Conservation (phyloP, 73 alveolate genomes). For the Tetrahymena borealis region DNA sequence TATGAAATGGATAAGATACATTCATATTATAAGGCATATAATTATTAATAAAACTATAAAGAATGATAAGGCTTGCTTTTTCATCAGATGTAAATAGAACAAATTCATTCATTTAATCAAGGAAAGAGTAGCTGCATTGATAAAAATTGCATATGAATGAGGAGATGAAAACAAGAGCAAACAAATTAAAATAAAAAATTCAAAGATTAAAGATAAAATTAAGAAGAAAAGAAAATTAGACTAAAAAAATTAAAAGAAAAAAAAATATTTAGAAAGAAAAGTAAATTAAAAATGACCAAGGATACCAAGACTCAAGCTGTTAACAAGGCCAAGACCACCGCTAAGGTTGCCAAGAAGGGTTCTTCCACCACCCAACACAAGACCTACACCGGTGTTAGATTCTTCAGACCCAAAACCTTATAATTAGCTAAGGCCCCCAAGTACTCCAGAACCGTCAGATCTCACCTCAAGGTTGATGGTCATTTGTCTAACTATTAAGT, state of each 20-base stretch:
- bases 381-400: constrained; percentile 3
- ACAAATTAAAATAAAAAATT: not conserved
- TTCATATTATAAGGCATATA: no score
- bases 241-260: not conserved
- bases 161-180: constrained; percentile 1
- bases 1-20: no score
- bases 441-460: constrained; percentile 4
- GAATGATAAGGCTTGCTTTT: no score
- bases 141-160: not conserved
- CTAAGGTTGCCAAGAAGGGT: constrained; percentile 2
- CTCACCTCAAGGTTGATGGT: not conserved
- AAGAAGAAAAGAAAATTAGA: not conserved
- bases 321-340: constrained; percentile 6
- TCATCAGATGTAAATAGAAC: no score
- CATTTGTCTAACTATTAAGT: constrained; percentile 53
- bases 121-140: no score
- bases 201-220: not conserved
- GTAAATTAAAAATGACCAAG: not conserved
- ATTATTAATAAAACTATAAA: no score
- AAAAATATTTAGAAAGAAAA: not conserved
- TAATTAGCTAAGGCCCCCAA: not conserved
- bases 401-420: not conserved
- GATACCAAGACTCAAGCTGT: not conserved
- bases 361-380: not conserved
- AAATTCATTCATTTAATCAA: no score